phyloP scores from a whole-genome alignment of 2,329 filamentous ascomycete genomes.

The Chaetomiaceae sp. region DNA sequence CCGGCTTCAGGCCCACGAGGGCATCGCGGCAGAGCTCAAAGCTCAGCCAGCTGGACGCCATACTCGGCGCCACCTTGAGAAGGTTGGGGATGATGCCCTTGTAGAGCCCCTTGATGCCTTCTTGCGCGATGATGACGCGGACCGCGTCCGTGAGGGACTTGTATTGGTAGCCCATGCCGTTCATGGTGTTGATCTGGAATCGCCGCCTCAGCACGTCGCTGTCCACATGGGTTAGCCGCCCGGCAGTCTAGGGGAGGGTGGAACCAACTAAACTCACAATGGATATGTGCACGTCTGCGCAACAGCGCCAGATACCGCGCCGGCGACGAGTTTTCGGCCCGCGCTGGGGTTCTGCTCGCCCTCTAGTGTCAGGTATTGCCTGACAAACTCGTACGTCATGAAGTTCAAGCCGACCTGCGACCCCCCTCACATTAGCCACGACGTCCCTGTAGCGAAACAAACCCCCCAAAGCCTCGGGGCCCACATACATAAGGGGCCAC shows the following conservation, averaged over 20 bases:
- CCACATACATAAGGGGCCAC: slow-evolving; percentile 83
- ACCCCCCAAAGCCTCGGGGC: background rate
- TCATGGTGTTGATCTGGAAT: slow-evolving; percentile 99
- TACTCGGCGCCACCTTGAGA: slow-evolving; percentile 94
- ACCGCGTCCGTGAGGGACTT: slow-evolving; percentile 81
- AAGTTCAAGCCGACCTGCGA: slow-evolving; percentile 90
- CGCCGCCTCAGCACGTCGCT: slow-evolving; percentile 88
- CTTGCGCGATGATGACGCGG: slow-evolving; percentile 72
- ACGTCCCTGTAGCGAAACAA: background rate
- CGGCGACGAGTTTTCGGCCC: slow-evolving; percentile 76
- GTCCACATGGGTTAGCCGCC: background rate
- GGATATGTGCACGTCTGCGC: slow-evolving; percentile 98
- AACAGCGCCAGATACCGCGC: slow-evolving; percentile 90
- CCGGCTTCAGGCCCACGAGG: slow-evolving; percentile 58
- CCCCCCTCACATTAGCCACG: slow-evolving; percentile 22
- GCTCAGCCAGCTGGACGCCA: slow-evolving; percentile 97
- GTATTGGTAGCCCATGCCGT: slow-evolving; percentile 95
- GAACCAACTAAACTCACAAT: slow-evolving; percentile 59
- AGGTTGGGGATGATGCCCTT: slow-evolving; percentile 95
- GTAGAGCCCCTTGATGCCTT: slow-evolving; percentile 82
- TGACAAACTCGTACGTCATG: slow-evolving; percentile 92
- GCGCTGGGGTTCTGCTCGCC: slow-evolving; percentile 80
- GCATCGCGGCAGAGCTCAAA: slow-evolving; percentile 93
- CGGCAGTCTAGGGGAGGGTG: background rate
- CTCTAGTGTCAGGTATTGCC: slow-evolving; percentile 78